phyloP scores from a whole-genome alignment of 169 alveolate species.

The Plasmodium coatneyi region DNA sequence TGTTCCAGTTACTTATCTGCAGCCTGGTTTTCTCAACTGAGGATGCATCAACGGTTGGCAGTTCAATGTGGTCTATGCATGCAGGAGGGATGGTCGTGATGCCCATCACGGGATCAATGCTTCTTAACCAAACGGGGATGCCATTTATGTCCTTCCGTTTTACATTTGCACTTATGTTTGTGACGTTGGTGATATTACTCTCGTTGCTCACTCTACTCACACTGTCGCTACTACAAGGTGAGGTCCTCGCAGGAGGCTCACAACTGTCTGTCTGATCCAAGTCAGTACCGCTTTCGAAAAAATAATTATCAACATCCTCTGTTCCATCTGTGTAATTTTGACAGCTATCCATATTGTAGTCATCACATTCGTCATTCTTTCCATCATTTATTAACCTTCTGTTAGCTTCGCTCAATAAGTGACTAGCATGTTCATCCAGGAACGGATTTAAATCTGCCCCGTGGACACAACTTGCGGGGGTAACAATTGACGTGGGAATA shows the following conservation, averaged over 20 bases:
- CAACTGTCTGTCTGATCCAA: neutral
- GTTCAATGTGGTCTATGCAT: neutral
- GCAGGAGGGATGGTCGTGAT: neutral
- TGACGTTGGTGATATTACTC: neutral
- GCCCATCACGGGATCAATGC: neutral
- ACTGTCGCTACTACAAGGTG: neutral
- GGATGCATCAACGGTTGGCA: neutral
- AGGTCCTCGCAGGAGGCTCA: neutral
- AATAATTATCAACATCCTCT: neutral
- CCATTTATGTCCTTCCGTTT: neutral
- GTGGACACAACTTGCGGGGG: neutral
- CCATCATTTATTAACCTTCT: neutral
- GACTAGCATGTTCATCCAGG: neutral
- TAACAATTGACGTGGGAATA: neutral
- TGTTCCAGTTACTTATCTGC: constrained; percentile 1
- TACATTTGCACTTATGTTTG: neutral
- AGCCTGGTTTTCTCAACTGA: neutral
- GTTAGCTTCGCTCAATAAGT: neutral
- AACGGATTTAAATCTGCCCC: neutral
- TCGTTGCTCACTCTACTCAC: neutral
- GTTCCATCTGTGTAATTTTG: neutral
- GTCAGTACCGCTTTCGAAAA: neutral
- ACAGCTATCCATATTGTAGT: neutral
- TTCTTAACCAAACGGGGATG: neutral
- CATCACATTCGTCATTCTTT: neutral